A percentile compares a stretch with the other conserved stretches of the same genome.
Conservation (phyloP, 192 early-diverging fungal genomes). For the Backusella parvicylindrica region DNA sequence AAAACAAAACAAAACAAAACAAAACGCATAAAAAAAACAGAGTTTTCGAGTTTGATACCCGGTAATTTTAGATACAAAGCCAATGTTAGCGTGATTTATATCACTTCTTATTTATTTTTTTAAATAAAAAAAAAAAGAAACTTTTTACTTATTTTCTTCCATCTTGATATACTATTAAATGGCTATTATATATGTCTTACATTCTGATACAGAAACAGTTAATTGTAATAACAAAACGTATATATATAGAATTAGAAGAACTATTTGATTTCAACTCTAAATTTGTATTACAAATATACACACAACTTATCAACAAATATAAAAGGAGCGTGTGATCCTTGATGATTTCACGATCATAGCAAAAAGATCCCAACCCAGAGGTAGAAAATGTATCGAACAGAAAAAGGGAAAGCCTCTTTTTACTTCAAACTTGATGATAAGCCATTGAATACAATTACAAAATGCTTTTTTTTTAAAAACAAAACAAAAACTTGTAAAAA, state of each 20-base stretch:
- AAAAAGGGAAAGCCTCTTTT: no score
- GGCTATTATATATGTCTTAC: no score
- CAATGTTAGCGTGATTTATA: background rate
- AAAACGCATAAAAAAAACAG: no score
- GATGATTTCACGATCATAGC: background rate
- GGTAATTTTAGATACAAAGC: background rate
- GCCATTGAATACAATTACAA: no score
- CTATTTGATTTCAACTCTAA: background rate
- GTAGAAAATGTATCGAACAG: no score
- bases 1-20: background rate
- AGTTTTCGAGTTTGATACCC: background rate
- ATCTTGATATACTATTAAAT: background rate
- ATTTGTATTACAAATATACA: background rate
- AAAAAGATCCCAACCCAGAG: no score
- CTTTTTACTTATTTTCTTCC: background rate
- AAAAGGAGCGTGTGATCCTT: background rate
- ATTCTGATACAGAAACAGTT: no score
- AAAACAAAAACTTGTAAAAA: no score
- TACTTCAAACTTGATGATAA: no score
- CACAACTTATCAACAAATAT: background rate
- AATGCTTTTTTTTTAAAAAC: no score
- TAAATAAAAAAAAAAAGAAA: no score
- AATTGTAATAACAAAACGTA: no score
- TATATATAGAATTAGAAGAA: background rate
- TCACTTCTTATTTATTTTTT: background rate